A percentile compares a stretch with the other conserved stretches of the same genome.
These are phyloP conservation scores for Babesia ovis DNA, from an alignment of 169 alveolate genomes.

Conservation along the genomic window DNA sequence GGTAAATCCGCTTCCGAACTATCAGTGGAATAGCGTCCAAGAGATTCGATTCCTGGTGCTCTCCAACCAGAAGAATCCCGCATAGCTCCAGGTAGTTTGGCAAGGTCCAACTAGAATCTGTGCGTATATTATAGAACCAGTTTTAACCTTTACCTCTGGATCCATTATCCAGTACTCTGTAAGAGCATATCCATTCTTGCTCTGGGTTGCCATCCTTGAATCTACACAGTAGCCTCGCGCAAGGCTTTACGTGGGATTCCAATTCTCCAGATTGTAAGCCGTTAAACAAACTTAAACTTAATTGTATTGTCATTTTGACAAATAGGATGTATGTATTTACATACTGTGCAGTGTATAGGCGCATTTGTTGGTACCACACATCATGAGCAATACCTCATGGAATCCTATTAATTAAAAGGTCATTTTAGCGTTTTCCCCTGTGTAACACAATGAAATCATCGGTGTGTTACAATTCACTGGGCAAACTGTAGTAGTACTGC, in stretches of 20 bases:
- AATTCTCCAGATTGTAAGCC: background rate
- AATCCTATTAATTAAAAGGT: too few species aligned
- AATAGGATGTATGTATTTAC: background rate
- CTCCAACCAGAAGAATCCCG: conserved; percentile 35
- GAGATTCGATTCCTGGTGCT: background rate
- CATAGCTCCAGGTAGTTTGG: conserved; percentile 47
- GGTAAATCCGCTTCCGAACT: background rate
- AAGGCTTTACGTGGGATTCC: background rate
- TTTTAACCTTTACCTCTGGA: conserved; percentile 3
- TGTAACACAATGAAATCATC: too few species aligned
- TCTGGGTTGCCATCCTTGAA: conserved; percentile 13
- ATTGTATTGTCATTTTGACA: conserved; percentile 6
- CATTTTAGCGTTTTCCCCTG: too few species aligned
- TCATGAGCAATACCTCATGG: too few species aligned
- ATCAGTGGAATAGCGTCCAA: background rate
- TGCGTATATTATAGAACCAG: background rate
- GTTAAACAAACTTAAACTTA: conserved; percentile 15
- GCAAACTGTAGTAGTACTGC: too few species aligned
- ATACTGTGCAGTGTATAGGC: too few species aligned
- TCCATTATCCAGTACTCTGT: background rate
- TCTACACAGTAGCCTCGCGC: conserved; percentile 10
- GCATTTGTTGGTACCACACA: too few species aligned
- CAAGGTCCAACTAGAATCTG: conserved; percentile 2
- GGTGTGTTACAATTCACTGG: too few species aligned
- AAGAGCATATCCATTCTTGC: conserved; percentile 58